Evolutionary conservation across 2,329 filamentous ascomycete genomes (phyloP), one percentile per base, ranked within the genome.

Genomic region (Tolypocladium amazonense): DNA sequence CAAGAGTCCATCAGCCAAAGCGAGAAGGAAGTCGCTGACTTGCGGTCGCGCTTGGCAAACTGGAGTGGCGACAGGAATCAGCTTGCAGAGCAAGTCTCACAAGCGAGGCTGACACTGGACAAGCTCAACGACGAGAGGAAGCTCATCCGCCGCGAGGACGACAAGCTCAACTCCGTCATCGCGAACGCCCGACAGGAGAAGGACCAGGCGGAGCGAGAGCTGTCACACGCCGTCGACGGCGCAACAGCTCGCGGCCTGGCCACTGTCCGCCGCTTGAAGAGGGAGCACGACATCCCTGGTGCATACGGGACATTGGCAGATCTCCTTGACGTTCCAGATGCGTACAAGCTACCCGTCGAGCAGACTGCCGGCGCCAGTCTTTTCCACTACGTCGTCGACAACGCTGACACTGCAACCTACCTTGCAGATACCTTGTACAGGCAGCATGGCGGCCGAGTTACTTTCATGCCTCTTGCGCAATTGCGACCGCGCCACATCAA

Each of bases 351-450:
- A 14, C 91, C 94, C 2, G 88, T 95, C 12, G 94, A 99, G 74
- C 91, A 96, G 66, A 94, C 92, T 57, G 94, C 93, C 2, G 94
- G 94, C 23, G 88, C 87, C 63, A 96, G 91, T 71, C 80, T 99
- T 11, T 99, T 99, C 75, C 91, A 99, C 73, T 96, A 96, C 65
- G 87, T 99, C 14, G 93, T 97, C 52, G 93, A 99, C 71, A 93
- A 88, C 56, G 91, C 95, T 62, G 85, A 89, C 47, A 97, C 92
- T 0, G 92, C 92, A 0, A 91, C 90, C 1, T 84, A 85, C 65
- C 83, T 97, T 39, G 85, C 94, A 52, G 88, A 93, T 65, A 83
- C 86, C 18, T 79, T 99, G 35, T 88, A 92, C 70, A 87, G 86
- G 64, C 86, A 90, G 65, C 88, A 86, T 62, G 88, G 89, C 20